phyloP scores from a whole-genome alignment of 2,329 filamentous ascomycete genomes.

The Hypoxylon sp. region DNA sequence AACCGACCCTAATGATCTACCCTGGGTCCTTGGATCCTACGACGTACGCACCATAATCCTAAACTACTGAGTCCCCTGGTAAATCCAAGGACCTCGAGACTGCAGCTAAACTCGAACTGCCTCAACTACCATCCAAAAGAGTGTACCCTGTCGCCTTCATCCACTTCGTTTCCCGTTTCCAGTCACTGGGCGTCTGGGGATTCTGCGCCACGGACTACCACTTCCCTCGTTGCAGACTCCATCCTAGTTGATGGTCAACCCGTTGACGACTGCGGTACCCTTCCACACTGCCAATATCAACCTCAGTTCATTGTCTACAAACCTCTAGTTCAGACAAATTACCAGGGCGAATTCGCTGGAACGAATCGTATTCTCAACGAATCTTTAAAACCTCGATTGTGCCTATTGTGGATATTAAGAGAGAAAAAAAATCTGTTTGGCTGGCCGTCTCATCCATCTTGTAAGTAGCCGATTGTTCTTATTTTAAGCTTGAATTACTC shows the following conservation, averaged over 20 bases:
- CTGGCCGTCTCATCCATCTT: conserved; percentile 29
- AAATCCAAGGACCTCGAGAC: conserved; percentile 32
- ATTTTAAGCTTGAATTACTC: conserved; percentile 48
- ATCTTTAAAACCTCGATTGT: conserved; percentile 12
- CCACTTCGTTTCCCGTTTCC: conserved; percentile 38
- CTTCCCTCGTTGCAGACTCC: conserved; percentile 1
- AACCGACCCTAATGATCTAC: conserved; percentile 24
- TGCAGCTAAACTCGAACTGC: conserved; percentile 41
- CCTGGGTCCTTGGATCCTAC: conserved; percentile 31
- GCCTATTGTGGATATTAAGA: not conserved
- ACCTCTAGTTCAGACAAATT: not conserved
- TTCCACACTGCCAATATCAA: conserved; percentile 7
- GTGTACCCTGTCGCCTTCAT: conserved; percentile 25
- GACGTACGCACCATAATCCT: conserved; percentile 27
- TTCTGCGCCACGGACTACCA: conserved; percentile 37
- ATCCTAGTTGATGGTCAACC: conserved; percentile 12
- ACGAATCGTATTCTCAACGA: not conserved
- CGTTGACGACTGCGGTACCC: not conserved
- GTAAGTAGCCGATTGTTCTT: conserved; percentile 43
- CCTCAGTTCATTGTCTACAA: conserved; percentile 1
- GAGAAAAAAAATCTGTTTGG: conserved; percentile 9
- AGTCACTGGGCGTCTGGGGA: conserved; percentile 43
- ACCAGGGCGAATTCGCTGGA: not conserved
- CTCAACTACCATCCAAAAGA: conserved; percentile 38
- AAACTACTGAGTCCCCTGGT: conserved; percentile 24